Evolutionary conservation across 345 rosid genomes (phyloP).

Genomic region (Acer negundo): DNA sequence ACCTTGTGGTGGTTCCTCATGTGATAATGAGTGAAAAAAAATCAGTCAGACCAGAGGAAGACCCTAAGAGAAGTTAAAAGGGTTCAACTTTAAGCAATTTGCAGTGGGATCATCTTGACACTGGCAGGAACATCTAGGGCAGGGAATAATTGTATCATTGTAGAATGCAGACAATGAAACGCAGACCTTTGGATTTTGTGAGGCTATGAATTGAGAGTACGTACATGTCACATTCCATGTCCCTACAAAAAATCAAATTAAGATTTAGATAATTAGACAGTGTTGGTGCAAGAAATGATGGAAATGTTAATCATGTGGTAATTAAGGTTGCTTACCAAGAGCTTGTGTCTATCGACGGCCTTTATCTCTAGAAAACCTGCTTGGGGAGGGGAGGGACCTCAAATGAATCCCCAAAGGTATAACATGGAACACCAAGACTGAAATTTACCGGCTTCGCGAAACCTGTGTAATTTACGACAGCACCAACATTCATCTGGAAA

Average conservation of each 20-base stretch:
- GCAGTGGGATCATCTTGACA: slow-evolving; percentile 48
- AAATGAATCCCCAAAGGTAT: slow-evolving; percentile 53
- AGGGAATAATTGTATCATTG: slow-evolving; percentile 59
- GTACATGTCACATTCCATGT: slow-evolving; percentile 75
- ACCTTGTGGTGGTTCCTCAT: too few relatives aligned
- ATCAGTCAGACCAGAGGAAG: too few relatives aligned
- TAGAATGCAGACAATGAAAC: slow-evolving; percentile 86
- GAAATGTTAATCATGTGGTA: too few relatives aligned
- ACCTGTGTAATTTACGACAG: neutral
- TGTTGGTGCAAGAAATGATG: too few relatives aligned
- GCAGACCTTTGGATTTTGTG: slow-evolving; percentile 68
- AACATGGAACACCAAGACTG: slow-evolving; percentile 64
- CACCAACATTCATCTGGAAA: slow-evolving; percentile 54
- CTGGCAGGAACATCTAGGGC: slow-evolving; percentile 74
- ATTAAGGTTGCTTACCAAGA: too few relatives aligned
- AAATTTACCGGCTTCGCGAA: slow-evolving; percentile 60
- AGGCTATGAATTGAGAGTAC: slow-evolving; percentile 65
- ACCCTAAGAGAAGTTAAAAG: neutral
- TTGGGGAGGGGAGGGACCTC: too few relatives aligned
- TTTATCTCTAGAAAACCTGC: too few relatives aligned
- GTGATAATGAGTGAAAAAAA: too few relatives aligned
- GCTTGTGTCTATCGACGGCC: too few relatives aligned
- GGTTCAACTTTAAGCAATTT: slow-evolving; percentile 51
- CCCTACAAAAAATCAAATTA: slow-evolving; percentile 31
- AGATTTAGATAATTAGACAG: too few relatives aligned